Evolutionary conservation across 306 rosid species (phyloP).

Genomic region (Senna siamea): DNA sequence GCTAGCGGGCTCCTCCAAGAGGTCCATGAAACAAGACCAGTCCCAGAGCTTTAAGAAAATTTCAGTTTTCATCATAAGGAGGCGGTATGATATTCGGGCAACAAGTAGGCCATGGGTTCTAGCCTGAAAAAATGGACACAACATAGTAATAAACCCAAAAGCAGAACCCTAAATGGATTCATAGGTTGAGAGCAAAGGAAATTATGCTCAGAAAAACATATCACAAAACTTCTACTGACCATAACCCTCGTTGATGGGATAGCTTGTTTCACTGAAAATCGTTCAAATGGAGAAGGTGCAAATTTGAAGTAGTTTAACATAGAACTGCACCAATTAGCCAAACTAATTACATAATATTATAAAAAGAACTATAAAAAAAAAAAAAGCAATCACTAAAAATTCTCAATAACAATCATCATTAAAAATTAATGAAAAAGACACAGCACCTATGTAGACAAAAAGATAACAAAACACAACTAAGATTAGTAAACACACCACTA

Average conservation of each 20-base stretch:
- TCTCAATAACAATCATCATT: not conserved
- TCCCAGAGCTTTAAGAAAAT: slow-evolving; percentile 72
- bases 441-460: not conserved
- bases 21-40: slow-evolving; percentile 74
- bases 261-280: slow-evolving; percentile 46
- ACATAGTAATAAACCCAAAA: not conserved
- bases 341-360: slow-evolving; percentile 26
- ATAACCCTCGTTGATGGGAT: slow-evolving; percentile 4
- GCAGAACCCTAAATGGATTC: not conserved
- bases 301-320: slow-evolving; percentile 68
- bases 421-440: slow-evolving; percentile 2
- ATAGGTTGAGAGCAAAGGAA: not conserved
- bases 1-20: slow-evolving; percentile 43
- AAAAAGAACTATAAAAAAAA: not conserved
- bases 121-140: slow-evolving; percentile 39
- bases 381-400: not conserved
- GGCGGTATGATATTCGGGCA: slow-evolving; percentile 70
- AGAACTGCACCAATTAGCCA: slow-evolving; percentile 57
- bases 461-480: not conserved
- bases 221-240: slow-evolving; percentile 49
- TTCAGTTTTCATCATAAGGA: slow-evolving; percentile 61
- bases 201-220: not conserved
- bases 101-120: slow-evolving; percentile 46
- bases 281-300: slow-evolving; percentile 86
- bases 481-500: slow-evolving; percentile 5